phyloP scores from a whole-genome alignment of 2,329 filamentous ascomycete genomes.

The Chalaropsis thielavioides region DNA sequence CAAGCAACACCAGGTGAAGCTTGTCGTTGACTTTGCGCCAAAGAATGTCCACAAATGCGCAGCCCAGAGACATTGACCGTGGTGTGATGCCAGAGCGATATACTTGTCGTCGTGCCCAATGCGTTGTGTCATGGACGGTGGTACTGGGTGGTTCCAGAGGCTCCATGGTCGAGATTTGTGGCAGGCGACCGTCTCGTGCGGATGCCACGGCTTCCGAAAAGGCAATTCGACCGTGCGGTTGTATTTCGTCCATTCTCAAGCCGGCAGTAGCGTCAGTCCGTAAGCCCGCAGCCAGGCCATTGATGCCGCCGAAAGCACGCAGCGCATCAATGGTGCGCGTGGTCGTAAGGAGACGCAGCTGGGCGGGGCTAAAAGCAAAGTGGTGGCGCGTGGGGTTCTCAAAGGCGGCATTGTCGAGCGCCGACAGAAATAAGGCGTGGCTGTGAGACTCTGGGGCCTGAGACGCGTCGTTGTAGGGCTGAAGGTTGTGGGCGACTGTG shows the following conservation, averaged over 20 bases:
- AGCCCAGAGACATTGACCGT: neutral
- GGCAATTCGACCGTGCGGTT: constrained; percentile 30
- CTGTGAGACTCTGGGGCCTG: neutral
- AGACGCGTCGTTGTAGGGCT: neutral
- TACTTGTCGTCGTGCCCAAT: neutral
- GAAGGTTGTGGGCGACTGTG: neutral
- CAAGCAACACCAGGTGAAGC: constrained; percentile 55
- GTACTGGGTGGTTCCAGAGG: neutral
- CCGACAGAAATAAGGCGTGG: constrained; percentile 5
- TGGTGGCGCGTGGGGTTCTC: constrained; percentile 25
- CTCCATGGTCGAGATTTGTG: constrained; percentile 19
- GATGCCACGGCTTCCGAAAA: constrained; percentile 36
- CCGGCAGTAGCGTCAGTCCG: constrained; percentile 34
- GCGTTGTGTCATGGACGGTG: neutral
- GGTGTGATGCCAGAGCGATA: neutral
- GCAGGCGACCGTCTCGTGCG: constrained; percentile 24
- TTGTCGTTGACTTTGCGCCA: constrained; percentile 80
- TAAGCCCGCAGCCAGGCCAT: constrained; percentile 37
- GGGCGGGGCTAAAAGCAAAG: constrained; percentile 40
- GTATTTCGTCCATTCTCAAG: constrained; percentile 36
- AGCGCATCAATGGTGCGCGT: constrained; percentile 35
- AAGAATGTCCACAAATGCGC: constrained; percentile 13
- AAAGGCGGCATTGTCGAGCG: constrained; percentile 12
- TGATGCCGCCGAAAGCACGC: constrained; percentile 37
- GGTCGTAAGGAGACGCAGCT: constrained; percentile 39